A percentile compares a stretch with the other conserved stretches of the same genome.
These are phyloP conservation scores for Butyriboletus appendiculatus DNA, from an alignment of 1,284 basidiomycete species.

Conservation along the genomic window DNA sequence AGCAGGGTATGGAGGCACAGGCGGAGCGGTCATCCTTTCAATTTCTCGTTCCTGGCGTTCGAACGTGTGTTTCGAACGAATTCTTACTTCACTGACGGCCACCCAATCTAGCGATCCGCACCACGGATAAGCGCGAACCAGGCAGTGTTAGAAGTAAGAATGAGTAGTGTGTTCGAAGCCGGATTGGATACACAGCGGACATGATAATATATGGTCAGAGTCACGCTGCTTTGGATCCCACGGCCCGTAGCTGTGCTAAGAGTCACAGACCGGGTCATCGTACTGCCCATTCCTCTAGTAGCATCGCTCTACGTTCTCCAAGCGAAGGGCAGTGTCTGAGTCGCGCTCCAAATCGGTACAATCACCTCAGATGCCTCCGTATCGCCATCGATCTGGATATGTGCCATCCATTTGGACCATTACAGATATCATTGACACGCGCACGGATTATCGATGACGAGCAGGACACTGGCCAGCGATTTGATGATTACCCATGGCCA, in stretches of 20 bases:
- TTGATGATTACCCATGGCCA: too few relatives aligned
- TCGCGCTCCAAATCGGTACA: background rate
- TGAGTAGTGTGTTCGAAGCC: background rate
- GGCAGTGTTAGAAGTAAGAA: background rate
- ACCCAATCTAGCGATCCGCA: background rate
- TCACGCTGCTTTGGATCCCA: conserved; percentile 2
- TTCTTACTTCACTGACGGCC: background rate
- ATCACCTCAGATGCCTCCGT: background rate
- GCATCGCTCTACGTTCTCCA: background rate
- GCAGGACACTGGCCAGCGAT: too few relatives aligned
- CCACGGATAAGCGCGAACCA: background rate
- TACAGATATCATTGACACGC: too few relatives aligned
- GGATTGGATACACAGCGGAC: background rate
- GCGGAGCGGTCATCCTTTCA: conserved; percentile 19
- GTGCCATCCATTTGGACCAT: too few relatives aligned
- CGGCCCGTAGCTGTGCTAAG: background rate
- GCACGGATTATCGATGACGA: too few relatives aligned
- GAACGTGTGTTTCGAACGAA: conserved; percentile 1
- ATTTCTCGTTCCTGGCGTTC: background rate
- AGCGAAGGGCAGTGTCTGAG: background rate
- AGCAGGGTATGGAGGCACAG: conserved; percentile 27
- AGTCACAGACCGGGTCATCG: too few relatives aligned
- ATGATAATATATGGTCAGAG: background rate
- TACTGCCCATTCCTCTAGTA: background rate
- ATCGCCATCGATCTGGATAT: background rate